Base-by-base conservation (phyloP, 768 basidiomycete species). In the Leccinum boreale region DNA sequence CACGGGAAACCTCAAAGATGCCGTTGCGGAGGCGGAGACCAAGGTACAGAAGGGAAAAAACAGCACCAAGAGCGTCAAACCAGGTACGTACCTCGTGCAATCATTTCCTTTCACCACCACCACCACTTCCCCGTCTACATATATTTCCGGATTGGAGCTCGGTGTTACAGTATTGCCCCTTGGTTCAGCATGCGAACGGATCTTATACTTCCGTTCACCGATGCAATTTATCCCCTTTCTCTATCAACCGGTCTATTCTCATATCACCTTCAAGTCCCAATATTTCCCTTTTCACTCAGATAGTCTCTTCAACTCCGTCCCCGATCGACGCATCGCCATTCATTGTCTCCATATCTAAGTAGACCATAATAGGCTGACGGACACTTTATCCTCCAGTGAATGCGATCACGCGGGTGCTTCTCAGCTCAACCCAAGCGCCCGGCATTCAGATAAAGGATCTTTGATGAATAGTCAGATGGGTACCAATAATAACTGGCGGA, bases 361-460 rank as follows among this genome's bases (percentile, higher is more conserved):
- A 35, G 31, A 39, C 52, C 28, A 55, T 50, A 49, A 44, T 50
- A 58, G 47, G 59, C 58, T 65, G 55, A 70, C 29, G 50, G 50
- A 35, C 17, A 42, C 24, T 50, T 11, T 42, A 10, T 39, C 36
- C 35, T 51, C 11, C 31, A 91, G 90, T 85, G 52, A 92, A 87
- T 36, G 78, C 85, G 9, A 91, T 97, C 67, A 80, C 77, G n/a
- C 86, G 85, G 62, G 89, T 94, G 23, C 79, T 92, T 65, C 81
- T 97, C 42, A 95, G 92, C 71, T 90, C 93, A 24, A 83, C 82
- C 28, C 87, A 88, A 64, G 92, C 92, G 17, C 94, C 94, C n/a
- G 89, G 90, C 15, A 94, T 97, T 71, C 88, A 84, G 65, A 82
- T 97, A 72, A 82, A 84, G 55, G 94, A 94, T 77, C 78, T 82